Base-by-base conservation (phyloP, 1,139 yeast genomes). In the Saccharomyces pastorianus region DNA sequence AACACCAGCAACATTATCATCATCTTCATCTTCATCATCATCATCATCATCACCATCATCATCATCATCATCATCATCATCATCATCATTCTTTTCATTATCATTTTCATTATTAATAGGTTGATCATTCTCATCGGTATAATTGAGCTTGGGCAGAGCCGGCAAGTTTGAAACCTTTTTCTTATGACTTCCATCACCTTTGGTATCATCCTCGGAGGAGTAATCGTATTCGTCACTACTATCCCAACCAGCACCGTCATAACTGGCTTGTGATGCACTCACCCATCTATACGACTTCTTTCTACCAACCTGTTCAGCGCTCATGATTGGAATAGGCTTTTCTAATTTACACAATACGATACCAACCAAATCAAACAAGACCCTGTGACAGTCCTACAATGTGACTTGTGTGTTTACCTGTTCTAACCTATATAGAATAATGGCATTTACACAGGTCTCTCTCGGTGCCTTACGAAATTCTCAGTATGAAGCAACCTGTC, bases 211-310 rank as follows among this genome's bases (percentile, higher is more conserved):
- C 5, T 48, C 29, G 34, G 47, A 34, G 13, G 54, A 60, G 48
- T 70, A 74, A 53, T 70, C 70, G 6, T 51, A 54, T 17, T 57
- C 56, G 48, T 61, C 65, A n/a, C 59, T 58, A 50, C 67, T 63
- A 49, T 64, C 64, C 85, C 86, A 82, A 34, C 78, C 85, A 44
- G 80, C 82, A 7, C 85, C 85, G 61, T 81, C 82, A 17, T 77
- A 71, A 34, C 68, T 70, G 4, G 84, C 84, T 27, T 77, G 78
- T 1, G 81, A 71, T 2, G 83, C 83, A 58, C 79, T 79, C 2
- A 74, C 82, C 86, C 86, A 82, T 51, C 87, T 71, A n/a, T 82
- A 76, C n/a, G 85, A 81, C 60, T 78, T 77, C 63, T 79, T 81
- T 65, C 86, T 77, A 34, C 72, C 81, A 53, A 82, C 76, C 52